A percentile compares a stretch with the other conserved stretches of the same genome.
Conservation (phyloP, 2,329 filamentous ascomycete genomes). For the Hypoxylon sp. region DNA sequence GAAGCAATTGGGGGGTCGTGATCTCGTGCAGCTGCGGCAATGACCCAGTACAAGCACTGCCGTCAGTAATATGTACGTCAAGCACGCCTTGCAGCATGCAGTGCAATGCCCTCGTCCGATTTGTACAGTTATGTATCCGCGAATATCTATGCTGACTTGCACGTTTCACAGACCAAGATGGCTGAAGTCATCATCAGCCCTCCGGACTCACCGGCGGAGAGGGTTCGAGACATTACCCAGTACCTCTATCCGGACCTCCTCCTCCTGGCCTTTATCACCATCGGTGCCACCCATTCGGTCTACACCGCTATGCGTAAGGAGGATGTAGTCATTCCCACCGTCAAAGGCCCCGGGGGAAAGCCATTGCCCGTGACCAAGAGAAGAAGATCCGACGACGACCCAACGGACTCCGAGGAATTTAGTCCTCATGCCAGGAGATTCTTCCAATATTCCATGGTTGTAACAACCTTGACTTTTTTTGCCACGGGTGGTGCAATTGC, state of each 20-base stretch:
- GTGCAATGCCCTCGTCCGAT: slow-evolving; percentile 51
- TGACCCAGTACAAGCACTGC: slow-evolving; percentile 51
- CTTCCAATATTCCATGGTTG: slow-evolving; percentile 81
- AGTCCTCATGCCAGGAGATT: slow-evolving; percentile 63
- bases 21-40: slow-evolving; percentile 49
- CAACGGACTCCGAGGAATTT: slow-evolving; percentile 59
- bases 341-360: slow-evolving; percentile 88
- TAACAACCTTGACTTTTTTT: slow-evolving; percentile 81
- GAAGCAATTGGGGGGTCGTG: slow-evolving; percentile 45
- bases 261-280: slow-evolving; percentile 65
- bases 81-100: slow-evolving; percentile 54
- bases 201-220: slow-evolving; percentile 57
- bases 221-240: slow-evolving; percentile 63
- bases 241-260: slow-evolving; percentile 69
- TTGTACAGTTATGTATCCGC: slow-evolving; percentile 42
- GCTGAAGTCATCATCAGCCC: slow-evolving; percentile 52
- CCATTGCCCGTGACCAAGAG: slow-evolving; percentile 80
- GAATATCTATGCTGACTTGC: slow-evolving; percentile 47
- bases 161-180: slow-evolving; percentile 52
- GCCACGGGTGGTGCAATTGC: slow-evolving; percentile 82
- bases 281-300: slow-evolving; percentile 68
- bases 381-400: slow-evolving; percentile 64
- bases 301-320: slow-evolving; percentile 66
- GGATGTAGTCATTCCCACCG: slow-evolving; percentile 62
- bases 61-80: slow-evolving; percentile 54